Conservation (phyloP, 2,329 filamentous ascomycete genomes). For the Trichoderma hamatum region DNA sequence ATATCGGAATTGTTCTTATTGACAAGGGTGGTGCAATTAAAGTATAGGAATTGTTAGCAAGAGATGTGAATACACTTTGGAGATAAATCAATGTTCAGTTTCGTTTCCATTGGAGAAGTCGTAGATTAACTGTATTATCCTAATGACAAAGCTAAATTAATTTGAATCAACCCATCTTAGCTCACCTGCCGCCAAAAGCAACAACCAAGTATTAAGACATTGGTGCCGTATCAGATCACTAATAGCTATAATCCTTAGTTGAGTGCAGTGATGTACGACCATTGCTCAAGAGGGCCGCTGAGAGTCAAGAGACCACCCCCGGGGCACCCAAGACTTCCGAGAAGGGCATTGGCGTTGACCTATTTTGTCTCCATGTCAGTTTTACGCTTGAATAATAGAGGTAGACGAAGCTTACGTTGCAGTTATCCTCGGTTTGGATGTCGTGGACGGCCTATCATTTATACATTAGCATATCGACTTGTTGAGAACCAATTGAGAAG, state of each 20-base stretch:
- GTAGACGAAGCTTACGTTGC: background rate
- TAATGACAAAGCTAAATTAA: background rate
- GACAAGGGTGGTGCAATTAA: background rate
- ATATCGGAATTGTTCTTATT: conserved; percentile 35
- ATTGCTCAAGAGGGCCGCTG: conserved; percentile 1
- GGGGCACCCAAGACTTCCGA: background rate
- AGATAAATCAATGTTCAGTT: no score
- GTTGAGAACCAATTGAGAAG: background rate
- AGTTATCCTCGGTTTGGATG: background rate
- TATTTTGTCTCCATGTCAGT: background rate
- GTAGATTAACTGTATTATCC: background rate
- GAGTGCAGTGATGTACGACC: background rate
- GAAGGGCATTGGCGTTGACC: background rate
- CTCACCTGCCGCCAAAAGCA: background rate
- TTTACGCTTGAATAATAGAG: background rate
- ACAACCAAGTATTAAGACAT: background rate
- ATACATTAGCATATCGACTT: background rate
- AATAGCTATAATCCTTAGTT: background rate
- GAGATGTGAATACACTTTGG: background rate
- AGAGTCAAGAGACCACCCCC: conserved; percentile 1
- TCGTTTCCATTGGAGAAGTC: background rate
- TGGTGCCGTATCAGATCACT: background rate
- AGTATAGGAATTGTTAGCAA: background rate
- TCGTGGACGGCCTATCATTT: background rate
- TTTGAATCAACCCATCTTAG: background rate